Evolutionary conservation across 2,329 filamentous ascomycete genomes (phyloP).

Genomic region (Trichoderma semiorbis): DNA sequence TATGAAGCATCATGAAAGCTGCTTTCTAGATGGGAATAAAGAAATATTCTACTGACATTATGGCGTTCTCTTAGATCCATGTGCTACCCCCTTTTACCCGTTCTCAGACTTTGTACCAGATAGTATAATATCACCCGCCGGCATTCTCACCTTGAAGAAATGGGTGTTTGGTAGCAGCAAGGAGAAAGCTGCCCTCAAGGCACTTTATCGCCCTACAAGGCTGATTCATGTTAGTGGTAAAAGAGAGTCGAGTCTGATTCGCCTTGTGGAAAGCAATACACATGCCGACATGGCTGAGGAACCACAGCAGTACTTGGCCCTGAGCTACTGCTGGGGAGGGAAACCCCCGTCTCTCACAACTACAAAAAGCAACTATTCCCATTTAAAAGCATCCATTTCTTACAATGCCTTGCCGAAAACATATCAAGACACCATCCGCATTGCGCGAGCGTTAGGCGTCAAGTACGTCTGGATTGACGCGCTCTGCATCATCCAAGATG

Average conservation of each 20-base stretch:
- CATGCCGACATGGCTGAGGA: background rate
- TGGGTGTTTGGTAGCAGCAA: background rate
- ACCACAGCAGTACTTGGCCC: background rate
- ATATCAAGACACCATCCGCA: background rate
- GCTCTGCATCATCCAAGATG: constrained; percentile 6
- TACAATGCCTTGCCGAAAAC: background rate
- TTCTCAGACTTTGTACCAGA: background rate
- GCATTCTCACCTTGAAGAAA: background rate
- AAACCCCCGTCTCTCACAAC: background rate
- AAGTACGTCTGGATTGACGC: constrained; percentile 13
- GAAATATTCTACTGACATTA: background rate
- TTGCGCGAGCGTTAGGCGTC: background rate
- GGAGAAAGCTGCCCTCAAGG: background rate
- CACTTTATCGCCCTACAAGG: background rate
- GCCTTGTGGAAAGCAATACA: background rate
- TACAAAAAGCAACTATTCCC: background rate
- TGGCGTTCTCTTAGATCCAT: background rate
- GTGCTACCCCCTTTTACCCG: background rate
- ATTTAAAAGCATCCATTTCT: background rate
- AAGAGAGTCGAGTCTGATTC: background rate
- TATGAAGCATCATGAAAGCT: background rate
- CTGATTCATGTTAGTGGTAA: background rate
- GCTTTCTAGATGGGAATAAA: background rate
- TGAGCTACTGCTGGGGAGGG: constrained; percentile 5
- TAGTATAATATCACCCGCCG: background rate